phyloP scores from a whole-genome alignment of 2,329 filamentous ascomycete species.

The Calonectria hongkongensis region DNA sequence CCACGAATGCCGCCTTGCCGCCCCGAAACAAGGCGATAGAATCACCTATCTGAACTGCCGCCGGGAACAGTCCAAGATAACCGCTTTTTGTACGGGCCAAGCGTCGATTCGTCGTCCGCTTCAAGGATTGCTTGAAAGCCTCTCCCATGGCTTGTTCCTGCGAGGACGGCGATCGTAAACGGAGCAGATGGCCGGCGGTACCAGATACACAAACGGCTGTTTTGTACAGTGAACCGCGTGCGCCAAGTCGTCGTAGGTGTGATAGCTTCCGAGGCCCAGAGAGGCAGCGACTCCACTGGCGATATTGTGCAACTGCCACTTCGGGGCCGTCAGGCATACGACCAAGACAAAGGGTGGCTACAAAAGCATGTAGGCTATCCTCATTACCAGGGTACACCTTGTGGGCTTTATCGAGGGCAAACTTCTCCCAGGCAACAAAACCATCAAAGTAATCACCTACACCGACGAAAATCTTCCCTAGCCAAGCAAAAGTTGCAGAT shows the following conservation, averaged over 20 bases:
- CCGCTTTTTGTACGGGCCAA: neutral
- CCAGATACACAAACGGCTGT: neutral
- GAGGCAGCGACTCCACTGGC: neutral
- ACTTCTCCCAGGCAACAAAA: neutral
- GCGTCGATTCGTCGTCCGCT: neutral
- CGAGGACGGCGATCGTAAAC: neutral
- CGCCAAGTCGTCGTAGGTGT: neutral
- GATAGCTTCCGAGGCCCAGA: conserved; percentile 11
- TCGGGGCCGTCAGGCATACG: neutral
- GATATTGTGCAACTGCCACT: neutral
- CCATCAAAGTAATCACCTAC: neutral
- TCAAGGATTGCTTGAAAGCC: neutral
- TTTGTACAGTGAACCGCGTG: neutral
- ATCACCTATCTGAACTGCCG: neutral
- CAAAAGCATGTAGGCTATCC: neutral
- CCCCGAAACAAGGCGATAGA: neutral
- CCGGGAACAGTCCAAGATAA: neutral
- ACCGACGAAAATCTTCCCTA: neutral
- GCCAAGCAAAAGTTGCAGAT: neutral
- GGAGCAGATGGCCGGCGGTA: neutral
- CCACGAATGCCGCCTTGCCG: conserved; percentile 2
- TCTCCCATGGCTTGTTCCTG: too few species aligned
- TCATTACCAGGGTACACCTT: neutral
- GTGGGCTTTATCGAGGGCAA: neutral
- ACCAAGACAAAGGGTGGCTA: neutral